phyloP scores from a whole-genome alignment of 257 asterid genomes.

The Nicotiana tabacum region DNA sequence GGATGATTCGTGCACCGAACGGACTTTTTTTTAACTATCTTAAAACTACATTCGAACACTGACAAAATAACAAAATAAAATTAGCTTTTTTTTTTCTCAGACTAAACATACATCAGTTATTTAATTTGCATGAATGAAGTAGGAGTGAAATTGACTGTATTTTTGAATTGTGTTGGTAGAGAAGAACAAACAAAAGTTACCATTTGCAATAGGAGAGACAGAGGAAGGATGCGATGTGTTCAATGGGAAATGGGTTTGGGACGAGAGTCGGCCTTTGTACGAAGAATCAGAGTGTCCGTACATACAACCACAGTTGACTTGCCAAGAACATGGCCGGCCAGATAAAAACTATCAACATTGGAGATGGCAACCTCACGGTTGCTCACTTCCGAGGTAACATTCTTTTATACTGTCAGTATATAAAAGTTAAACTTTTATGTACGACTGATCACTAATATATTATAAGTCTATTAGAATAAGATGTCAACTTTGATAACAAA shows the following conservation, averaged over 20 bases:
- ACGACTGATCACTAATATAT: accelerated
- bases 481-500: too few relatives aligned
- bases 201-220: conserved; percentile 32
- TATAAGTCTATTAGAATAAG: not conserved
- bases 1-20: too few relatives aligned
- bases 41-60: too few relatives aligned
- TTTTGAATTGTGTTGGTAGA: conserved; percentile 4
- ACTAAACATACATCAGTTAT: too few relatives aligned
- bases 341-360: conserved; percentile 70
- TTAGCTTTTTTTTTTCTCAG: too few relatives aligned
- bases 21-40: too few relatives aligned
- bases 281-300: conserved; percentile 87
- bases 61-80: too few relatives aligned
- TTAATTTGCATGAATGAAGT: not conserved
- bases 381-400: conserved; percentile 70
- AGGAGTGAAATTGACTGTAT: not conserved
- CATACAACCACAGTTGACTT: conserved; percentile 89
- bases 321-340: conserved; percentile 83
- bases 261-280: conserved; percentile 61
- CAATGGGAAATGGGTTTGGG: conserved; percentile 63
- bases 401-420: not conserved
- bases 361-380: conserved; percentile 94
- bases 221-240: conserved; percentile 42
- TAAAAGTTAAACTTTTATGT: not conserved
- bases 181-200: conserved; percentile 18